Evolutionary conservation across 306 rosid species (phyloP).

Genomic region (Casuarina glauca): DNA sequence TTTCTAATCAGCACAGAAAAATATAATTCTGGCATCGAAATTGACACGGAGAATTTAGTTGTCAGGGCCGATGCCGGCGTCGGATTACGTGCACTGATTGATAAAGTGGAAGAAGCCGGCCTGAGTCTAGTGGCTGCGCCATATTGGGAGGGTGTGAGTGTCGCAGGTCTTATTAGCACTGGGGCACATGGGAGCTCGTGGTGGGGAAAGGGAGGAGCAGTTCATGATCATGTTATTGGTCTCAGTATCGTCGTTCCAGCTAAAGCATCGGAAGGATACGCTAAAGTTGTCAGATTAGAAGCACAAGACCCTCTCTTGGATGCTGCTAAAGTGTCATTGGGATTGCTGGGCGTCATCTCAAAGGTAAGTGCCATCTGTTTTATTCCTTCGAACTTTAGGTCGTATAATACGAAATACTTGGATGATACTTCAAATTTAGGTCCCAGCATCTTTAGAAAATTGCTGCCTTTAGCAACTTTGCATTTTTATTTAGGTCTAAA

Average conservation of each 20-base stretch:
- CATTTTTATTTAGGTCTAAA: no score
- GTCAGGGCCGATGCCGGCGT: constrained; percentile 42
- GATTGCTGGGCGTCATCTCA: constrained; percentile 69
- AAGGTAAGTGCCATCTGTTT: constrained; percentile 44
- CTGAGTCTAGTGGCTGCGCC: constrained; percentile 47
- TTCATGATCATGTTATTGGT: constrained; percentile 67
- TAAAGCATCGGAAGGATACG: constrained; percentile 52
- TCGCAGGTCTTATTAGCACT: constrained; percentile 44
- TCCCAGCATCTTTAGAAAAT: no score
- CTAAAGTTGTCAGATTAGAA: constrained; percentile 49
- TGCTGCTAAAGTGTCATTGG: constrained; percentile 69
- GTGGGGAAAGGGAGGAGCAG: constrained; percentile 77
- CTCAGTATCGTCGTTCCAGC: constrained; percentile 56
- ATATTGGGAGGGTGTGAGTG: constrained; percentile 52
- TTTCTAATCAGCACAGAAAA: constrained; percentile 34
- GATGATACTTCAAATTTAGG: no score
- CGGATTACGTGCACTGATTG: constrained; percentile 36
- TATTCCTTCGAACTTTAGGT: no score
- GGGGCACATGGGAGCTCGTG: constrained; percentile 56
- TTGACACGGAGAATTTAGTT: constrained; percentile 19
- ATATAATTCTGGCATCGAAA: constrained; percentile 19
- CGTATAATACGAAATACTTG: no score
- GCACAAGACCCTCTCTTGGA: constrained; percentile 39
- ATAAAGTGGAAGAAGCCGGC: constrained; percentile 36
- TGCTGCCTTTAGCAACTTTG: no score